Base-by-base conservation (phyloP, 257 asterid species). In the Primulina huaijiensis region DNA sequence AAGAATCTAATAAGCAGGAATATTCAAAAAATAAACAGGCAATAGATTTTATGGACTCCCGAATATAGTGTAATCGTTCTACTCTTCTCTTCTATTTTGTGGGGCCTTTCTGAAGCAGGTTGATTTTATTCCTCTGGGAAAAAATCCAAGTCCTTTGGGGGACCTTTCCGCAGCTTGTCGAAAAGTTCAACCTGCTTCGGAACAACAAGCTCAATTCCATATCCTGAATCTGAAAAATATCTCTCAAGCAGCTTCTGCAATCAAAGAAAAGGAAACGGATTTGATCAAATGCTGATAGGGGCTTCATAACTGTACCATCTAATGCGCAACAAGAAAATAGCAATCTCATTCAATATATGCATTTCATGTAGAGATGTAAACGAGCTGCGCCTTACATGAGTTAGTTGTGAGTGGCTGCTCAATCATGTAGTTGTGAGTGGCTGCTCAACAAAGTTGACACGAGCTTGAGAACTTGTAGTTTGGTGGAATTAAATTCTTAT, bases 211-310 rank as follows among this genome's bases (percentile, higher is more conserved):
- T 88, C 94, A 11, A 82, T 79, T 63, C 86, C 96, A 56, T 70
- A 52, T 31, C 97, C 98, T 10, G 78, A 66, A n/a, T 35, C 30
- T 8, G 88, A 72, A 62, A 86, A 93, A 67, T 89, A 93, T 65
- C 95, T 79, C 72, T 93, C 97, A 21, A 93, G 97, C 85, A 93
- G 86, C 75, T 86, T 86, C 94, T 90, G 86, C 67, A 69, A 72
- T 60, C 50, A 46, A 56, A 71, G 30, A 29, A 19, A 2, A 34
- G 68, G 27, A 12, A 72, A 31, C 20, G 16, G 27, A 69, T 5
- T 23, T 3, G 8, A 56, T 67, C 37, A 19, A 2, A 23, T 29
- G 19, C 31, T 31, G 60, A n/a, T 35, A 38, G 29, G 4, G n/a
- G 29, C 55, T 1, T 23, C 11, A 10, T n/a, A 29, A 40, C 19